A percentile compares a stretch with the other conserved stretches of the same genome.
Conservation (phyloP, 139 green algal species). For the Spirogloea muscicola region DNA sequence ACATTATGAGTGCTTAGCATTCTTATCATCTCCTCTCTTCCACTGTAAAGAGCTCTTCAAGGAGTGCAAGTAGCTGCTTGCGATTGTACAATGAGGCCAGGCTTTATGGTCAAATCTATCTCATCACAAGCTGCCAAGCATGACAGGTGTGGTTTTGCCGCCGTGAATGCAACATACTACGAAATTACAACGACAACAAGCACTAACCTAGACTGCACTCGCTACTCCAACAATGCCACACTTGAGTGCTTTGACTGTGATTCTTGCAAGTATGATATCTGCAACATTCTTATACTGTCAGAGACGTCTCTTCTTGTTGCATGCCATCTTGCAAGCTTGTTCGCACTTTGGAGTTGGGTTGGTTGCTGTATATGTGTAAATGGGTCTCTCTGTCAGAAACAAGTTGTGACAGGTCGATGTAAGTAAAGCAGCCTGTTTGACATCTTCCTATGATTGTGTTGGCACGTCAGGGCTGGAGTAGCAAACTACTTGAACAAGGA, state of each 20-base stretch:
- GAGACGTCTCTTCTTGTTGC: neutral
- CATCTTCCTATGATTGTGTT: neutral
- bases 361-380: neutral
- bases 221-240: constrained; percentile 5
- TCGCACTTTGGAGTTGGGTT: neutral
- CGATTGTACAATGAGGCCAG: too few relatives aligned
- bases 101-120: too few relatives aligned
- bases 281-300: neutral
- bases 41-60: neutral
- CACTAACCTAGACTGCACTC: neutral
- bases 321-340: neutral
- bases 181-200: neutral
- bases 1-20: too few relatives aligned
- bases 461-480: constrained; percentile 3
- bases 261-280: constrained; percentile 18
- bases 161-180: neutral
- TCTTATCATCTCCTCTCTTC: neutral
- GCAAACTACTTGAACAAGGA: constrained; percentile 4
- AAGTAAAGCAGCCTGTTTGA: neutral
- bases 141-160: constrained; percentile 1
- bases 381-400: neutral
- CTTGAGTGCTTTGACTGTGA: constrained; percentile 14
- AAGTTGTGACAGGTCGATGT: neutral
- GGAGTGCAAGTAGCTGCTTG: neutral
- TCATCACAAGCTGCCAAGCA: neutral